Evolutionary conservation across 2,329 filamentous ascomycete species (phyloP), one percentile per base, ranked within the genome.

Genomic region (Xylariaceae sp.): DNA sequence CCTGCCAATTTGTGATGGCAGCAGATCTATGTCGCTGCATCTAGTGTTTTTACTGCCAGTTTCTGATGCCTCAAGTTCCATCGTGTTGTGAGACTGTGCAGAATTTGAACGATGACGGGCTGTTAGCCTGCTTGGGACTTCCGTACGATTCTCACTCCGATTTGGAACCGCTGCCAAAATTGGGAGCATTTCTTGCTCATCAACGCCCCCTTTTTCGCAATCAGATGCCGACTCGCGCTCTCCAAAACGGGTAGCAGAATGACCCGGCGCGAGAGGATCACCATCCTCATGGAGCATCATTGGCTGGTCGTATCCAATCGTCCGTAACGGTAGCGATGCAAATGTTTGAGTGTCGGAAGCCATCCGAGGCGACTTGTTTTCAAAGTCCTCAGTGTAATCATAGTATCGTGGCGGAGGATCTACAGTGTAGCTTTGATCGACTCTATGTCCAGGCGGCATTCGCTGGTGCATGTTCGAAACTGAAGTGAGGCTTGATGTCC

Each of bases 301-400:
- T 15, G 64, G 55, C 10, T 54, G 61, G 40, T 58, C 61, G 21
- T 48, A 60, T 46, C 58, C 60, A 15, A 58, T 36, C 37, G 45
- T 44, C 30, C 55, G 63, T 13, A 58, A 61, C 22, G 60, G 58
- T 15, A 62, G 42, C 19, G 66, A 61, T 12, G 56, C 58, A 9
- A 63, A 45, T 12, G 59, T 55, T n/a, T 63, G 60, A 30, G 56
- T 26, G 29, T 59, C 57, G 8, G 61, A 57, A 37, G 16, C 26
- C 7, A 49, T 46, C 6, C 47, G 60, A 29, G 63, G 54, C 18
- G 56, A 52, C 16, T 62, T 65, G 42, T 63, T 68, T 16, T 78
- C 75, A 16, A 80, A 80, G 2, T 72, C 74, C 58, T 80, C 78
- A 16, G 71, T 76, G 60, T 80, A 80, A 61, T 81, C 78, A 56